Percentiles rank a stretch among this genome's conserved stretches.
Conservation (phyloP, 2,329 filamentous ascomycete species). For the Mollisia scopiformis region DNA sequence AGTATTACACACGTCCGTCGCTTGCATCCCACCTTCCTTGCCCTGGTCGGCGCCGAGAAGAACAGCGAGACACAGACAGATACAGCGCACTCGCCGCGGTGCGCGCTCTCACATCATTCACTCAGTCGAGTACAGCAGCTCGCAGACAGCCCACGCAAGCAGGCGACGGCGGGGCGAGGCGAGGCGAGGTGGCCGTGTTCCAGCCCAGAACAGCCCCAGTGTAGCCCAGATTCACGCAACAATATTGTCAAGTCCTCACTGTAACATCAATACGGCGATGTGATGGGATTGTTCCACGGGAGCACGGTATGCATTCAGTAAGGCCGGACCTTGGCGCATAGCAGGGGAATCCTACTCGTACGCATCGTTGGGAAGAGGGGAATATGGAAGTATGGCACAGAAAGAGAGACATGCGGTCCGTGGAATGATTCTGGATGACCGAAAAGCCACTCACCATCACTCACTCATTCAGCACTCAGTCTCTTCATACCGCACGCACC, state of each 20-base stretch:
- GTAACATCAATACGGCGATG: too few relatives aligned
- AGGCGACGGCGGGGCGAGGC: neutral
- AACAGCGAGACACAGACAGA: neutral
- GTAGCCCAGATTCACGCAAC: too few relatives aligned
- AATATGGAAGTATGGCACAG: neutral
- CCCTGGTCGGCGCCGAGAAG: neutral
- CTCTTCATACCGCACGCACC: too few relatives aligned
- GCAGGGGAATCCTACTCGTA: neutral
- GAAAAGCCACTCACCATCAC: neutral
- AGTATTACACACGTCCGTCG: too few relatives aligned
- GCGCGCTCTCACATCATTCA: too few relatives aligned
- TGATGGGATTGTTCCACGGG: neutral
- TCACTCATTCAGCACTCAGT: too few relatives aligned
- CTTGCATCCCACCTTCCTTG: neutral
- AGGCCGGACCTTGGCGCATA: neutral
- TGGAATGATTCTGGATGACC: too few relatives aligned
- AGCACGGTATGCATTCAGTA: neutral
- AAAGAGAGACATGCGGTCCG: neutral
- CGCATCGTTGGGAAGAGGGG: neutral
- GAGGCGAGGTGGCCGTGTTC: too few relatives aligned
- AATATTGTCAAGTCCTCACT: too few relatives aligned
- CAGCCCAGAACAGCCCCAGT: too few relatives aligned
- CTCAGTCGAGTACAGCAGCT: neutral
- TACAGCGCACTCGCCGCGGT: too few relatives aligned
- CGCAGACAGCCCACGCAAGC: neutral